These are phyloP conservation scores for Dendrocalamus sinicus DNA, from an alignment of 176 grass and related monocot species.

Conservation along the genomic window DNA sequence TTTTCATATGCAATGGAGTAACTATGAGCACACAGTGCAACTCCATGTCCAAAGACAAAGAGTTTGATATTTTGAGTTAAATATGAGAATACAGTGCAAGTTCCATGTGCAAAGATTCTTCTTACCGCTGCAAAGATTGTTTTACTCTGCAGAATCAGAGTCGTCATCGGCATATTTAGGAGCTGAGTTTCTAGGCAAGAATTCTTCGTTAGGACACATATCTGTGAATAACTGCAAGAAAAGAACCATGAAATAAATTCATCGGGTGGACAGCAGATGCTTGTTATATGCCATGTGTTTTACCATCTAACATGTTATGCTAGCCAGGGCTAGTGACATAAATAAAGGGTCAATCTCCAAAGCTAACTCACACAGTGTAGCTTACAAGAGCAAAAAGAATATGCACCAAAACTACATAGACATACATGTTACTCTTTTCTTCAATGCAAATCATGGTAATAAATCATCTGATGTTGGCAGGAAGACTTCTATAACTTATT, in stretches of 20 bases:
- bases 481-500: constrained; percentile 6
- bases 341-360: constrained; percentile 40
- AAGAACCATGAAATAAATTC: constrained; percentile 30
- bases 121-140: constrained; percentile 37
- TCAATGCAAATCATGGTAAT: background rate
- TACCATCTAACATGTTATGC: constrained; percentile 29
- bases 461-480: constrained; percentile 25
- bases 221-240: constrained; percentile 66
- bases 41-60: constrained; percentile 36
- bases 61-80: constrained; percentile 23
- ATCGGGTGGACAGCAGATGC: constrained; percentile 36
- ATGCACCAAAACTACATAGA: background rate
- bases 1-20: constrained; percentile 20
- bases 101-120: background rate
- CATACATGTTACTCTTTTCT: constrained; percentile 12
- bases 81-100: constrained; percentile 17
- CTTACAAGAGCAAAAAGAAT: background rate
- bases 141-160: constrained; percentile 53
- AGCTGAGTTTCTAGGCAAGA: constrained; percentile 64
- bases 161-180: constrained; percentile 57
- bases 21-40: background rate
- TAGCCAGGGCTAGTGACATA: constrained; percentile 8
- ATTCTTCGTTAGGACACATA: constrained; percentile 76
- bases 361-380: constrained; percentile 13
- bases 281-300: background rate